These are phyloP conservation scores for Geotrichum aggregatum DNA, from an alignment of 1,139 yeast species.

Conservation along the genomic window DNA sequence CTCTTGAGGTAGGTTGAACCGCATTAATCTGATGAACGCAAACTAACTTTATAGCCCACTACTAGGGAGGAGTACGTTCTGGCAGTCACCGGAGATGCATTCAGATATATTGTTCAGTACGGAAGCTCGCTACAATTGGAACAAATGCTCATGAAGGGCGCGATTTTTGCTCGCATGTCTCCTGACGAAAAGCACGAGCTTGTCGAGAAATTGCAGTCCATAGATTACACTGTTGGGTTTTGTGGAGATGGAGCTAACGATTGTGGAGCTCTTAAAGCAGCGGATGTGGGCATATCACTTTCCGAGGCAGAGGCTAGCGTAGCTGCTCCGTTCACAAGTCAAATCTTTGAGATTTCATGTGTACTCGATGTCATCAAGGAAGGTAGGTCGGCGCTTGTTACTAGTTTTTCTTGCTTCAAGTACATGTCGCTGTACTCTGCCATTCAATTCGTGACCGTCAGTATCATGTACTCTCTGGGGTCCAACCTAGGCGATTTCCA, in stretches of 20 bases:
- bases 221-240: slow-evolving; percentile 92
- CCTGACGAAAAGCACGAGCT: slow-evolving; percentile 97
- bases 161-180: slow-evolving; percentile 92
- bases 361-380: slow-evolving; percentile 86
- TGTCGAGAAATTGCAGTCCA: slow-evolving; percentile 74
- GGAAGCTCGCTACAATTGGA: slow-evolving; percentile 43
- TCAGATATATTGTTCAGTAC: slow-evolving; percentile 60
- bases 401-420: slow-evolving; percentile 94
- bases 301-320: slow-evolving; percentile 98
- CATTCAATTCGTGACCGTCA: slow-evolving; percentile 84
- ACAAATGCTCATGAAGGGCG: slow-evolving; percentile 64
- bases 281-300: slow-evolving; percentile 91
- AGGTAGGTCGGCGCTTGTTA: slow-evolving; percentile 90
- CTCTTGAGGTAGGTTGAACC: slow-evolving; percentile 49
- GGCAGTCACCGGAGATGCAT: slow-evolving; percentile 90
- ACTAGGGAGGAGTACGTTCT: slow-evolving; percentile 50
- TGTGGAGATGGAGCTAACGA: slow-evolving; percentile 93
- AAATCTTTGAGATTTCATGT: slow-evolving; percentile 85
- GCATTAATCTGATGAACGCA: slow-evolving; percentile 9
- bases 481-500: slow-evolving; percentile 97
- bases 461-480: slow-evolving; percentile 80
- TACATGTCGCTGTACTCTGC: slow-evolving; percentile 97
- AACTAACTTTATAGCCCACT: slow-evolving; percentile 9
- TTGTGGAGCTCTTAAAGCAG: slow-evolving; percentile 96
- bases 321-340: slow-evolving; percentile 95